phyloP scores from a whole-genome alignment of 2,329 filamentous ascomycete species.

The Sclerotinia trifoliorum region DNA sequence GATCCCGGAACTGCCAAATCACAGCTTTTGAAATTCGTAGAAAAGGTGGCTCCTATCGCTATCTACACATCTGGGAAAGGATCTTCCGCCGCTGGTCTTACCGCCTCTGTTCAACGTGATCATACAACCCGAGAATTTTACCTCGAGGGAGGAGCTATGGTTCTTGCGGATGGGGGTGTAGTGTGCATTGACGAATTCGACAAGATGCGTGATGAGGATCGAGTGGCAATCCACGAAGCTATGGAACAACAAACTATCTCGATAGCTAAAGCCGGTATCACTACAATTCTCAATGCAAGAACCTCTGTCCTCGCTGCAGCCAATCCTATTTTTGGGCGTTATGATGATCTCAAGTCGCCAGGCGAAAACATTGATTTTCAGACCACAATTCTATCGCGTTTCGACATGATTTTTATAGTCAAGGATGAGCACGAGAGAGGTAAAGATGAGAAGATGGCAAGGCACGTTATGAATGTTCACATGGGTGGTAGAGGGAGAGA shows the following conservation, averaged over 20 bases:
- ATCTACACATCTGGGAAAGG: conserved; percentile 99
- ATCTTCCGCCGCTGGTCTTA: conserved; percentile 94
- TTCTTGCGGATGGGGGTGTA: conserved; percentile 91
- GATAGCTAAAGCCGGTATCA: conserved; percentile 97
- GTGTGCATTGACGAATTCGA: conserved; percentile 99
- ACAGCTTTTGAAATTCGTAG: conserved; percentile 94
- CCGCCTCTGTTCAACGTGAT: conserved; percentile 93
- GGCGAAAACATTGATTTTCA: conserved; percentile 99
- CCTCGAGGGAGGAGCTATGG: conserved; percentile 97
- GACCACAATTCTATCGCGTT: conserved; percentile 95
- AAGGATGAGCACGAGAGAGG: conserved; percentile 88
- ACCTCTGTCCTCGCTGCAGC: conserved; percentile 94
- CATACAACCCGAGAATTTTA: conserved; percentile 93
- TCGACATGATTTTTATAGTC: conserved; percentile 99
- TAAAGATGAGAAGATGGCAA: conserved; percentile 90
- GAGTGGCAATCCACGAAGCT: conserved; percentile 97
- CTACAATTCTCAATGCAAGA: conserved; percentile 92
- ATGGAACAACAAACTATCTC: conserved; percentile 99
- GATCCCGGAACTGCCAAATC: conserved; percentile 98
- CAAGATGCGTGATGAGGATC: conserved; percentile 98
- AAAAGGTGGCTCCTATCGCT: conserved; percentile 92
- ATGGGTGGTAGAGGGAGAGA: conserved; percentile 85
- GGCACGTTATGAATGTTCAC: conserved; percentile 95
- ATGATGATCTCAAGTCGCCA: conserved; percentile 96
- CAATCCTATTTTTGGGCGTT: conserved; percentile 95